Percentiles rank a stretch among this genome's conserved stretches.
Conservation (phyloP, 2,329 filamentous ascomycete species). For the Chaetomium sp. region DNA sequence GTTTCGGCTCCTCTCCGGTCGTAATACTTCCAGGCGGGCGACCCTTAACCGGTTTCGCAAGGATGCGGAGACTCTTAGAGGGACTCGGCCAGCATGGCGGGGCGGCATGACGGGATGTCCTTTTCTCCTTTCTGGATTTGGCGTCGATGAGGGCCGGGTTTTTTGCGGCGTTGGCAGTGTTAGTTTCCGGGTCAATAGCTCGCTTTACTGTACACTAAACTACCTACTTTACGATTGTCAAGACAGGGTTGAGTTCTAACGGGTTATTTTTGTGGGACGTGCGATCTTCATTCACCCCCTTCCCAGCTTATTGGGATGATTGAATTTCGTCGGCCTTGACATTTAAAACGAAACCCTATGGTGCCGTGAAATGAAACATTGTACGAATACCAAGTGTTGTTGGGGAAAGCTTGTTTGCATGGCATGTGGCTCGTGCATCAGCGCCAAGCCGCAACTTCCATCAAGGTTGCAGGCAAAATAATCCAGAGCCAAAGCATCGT, state of each 20-base stretch:
- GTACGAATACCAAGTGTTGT: background rate
- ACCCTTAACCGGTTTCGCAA: background rate
- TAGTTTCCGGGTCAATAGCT: constrained; percentile 1
- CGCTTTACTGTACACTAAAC: constrained; percentile 2
- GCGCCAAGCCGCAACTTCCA: background rate
- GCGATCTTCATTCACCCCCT: background rate
- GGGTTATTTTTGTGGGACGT: too few species aligned
- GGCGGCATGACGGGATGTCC: background rate
- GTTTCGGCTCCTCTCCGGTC: background rate
- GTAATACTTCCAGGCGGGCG: background rate
- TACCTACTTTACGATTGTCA: too few species aligned
- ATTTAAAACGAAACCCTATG: background rate
- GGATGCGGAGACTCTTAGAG: background rate
- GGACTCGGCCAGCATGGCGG: background rate
- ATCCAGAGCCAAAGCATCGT: background rate
- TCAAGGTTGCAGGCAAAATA: background rate
- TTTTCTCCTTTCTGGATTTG: constrained; percentile 9
- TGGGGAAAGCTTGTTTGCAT: background rate
- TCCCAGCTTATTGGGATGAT: background rate
- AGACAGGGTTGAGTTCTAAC: too few species aligned
- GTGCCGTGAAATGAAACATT: background rate
- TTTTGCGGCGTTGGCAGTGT: constrained; percentile 5
- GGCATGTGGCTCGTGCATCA: constrained; percentile 1
- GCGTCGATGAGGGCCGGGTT: constrained; percentile 8
- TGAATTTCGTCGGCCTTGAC: background rate